These are phyloP conservation scores for Hemisphaericaspora nanyangensis DNA, from an alignment of 805 yeast genomes.

Conservation along the genomic window DNA sequence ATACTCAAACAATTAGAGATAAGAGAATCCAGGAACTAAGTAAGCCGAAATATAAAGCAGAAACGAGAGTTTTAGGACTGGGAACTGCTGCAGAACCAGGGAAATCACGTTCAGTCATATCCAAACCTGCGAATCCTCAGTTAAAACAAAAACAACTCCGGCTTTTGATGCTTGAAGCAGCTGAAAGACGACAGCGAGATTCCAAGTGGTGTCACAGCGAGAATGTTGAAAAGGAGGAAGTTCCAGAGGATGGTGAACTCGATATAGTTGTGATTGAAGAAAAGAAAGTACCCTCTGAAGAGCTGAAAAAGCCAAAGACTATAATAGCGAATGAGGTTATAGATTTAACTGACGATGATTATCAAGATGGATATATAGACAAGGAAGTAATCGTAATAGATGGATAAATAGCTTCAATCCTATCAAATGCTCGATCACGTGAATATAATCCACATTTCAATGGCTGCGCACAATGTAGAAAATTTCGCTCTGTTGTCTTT, in stretches of 20 bases:
- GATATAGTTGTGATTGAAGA: slow-evolving; percentile 27
- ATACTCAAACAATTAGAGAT: slow-evolving; percentile 23
- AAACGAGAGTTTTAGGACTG: slow-evolving; percentile 28
- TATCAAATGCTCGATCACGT: background rate
- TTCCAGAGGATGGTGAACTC: slow-evolving; percentile 45
- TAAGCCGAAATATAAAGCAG: slow-evolving; percentile 39
- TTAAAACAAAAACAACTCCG: slow-evolving; percentile 21
- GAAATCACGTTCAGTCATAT: slow-evolving; percentile 1
- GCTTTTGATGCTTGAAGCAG: slow-evolving; percentile 54
- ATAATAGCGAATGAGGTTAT: slow-evolving; percentile 9
- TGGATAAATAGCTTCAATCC: slow-evolving; percentile 4
- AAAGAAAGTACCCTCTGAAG: background rate
- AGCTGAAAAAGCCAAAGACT: background rate
- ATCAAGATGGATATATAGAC: slow-evolving; percentile 3
- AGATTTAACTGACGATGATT: slow-evolving; percentile 14
- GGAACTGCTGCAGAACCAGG: slow-evolving; percentile 1
- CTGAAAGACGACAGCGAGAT: slow-evolving; percentile 57
- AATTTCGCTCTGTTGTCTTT: too few relatives aligned
- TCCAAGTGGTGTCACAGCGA: slow-evolving; percentile 43
- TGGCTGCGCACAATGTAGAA: too few relatives aligned
- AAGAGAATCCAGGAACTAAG: slow-evolving; percentile 40
- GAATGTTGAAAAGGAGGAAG: slow-evolving; percentile 21
- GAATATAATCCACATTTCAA: background rate
- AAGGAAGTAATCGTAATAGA: slow-evolving; percentile 21
- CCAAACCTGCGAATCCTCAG: slow-evolving; percentile 2